Conservation (phyloP, 1,284 basidiomycete genomes). For the Malassezia obtusa region DNA sequence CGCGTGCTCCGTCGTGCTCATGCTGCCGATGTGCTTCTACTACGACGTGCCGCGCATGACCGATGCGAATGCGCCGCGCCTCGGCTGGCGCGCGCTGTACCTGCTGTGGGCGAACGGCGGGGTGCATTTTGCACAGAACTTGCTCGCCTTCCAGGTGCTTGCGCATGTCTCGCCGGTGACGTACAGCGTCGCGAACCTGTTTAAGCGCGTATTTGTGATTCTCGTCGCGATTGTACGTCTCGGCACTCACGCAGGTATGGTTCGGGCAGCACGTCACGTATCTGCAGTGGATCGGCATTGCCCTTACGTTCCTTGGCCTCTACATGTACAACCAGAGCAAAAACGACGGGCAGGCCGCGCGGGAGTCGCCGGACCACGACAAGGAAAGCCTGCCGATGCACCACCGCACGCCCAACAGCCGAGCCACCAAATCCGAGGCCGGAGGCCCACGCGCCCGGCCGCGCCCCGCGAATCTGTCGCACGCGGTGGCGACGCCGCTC, state of each 20-base stretch:
- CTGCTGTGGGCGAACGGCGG: conserved; percentile 77
- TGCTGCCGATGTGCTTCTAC: conserved; percentile 41
- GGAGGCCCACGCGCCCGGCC: background rate
- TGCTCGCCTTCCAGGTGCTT: conserved; percentile 92
- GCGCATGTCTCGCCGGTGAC: conserved; percentile 94
- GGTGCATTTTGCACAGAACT: conserved; percentile 92
- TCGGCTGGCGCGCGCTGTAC: conserved; percentile 53
- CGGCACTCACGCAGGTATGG: conserved; percentile 56
- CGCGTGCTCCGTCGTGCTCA: conserved; percentile 70
- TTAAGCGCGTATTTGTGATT: conserved; percentile 97
- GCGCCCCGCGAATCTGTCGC: background rate
- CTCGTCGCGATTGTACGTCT: conserved; percentile 68
- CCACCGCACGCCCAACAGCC: background rate
- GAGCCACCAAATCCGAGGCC: background rate
- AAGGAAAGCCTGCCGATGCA: conserved; percentile 14
- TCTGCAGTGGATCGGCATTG: conserved; percentile 73
- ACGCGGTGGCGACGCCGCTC: conserved; percentile 9
- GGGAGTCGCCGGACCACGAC: background rate
- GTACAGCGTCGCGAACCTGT: conserved; percentile 91
- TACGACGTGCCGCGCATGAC: conserved; percentile 24
- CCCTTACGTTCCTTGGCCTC: conserved; percentile 75
- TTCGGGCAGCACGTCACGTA: conserved; percentile 78
- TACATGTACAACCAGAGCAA: conserved; percentile 87
- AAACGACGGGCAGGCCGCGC: conserved; percentile 23
- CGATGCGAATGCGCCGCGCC: conserved; percentile 7